Evolutionary conservation across 225 moss, liverwort and hornwort species (phyloP).

Genomic region (Pseudisothecium myosuroides): DNA sequence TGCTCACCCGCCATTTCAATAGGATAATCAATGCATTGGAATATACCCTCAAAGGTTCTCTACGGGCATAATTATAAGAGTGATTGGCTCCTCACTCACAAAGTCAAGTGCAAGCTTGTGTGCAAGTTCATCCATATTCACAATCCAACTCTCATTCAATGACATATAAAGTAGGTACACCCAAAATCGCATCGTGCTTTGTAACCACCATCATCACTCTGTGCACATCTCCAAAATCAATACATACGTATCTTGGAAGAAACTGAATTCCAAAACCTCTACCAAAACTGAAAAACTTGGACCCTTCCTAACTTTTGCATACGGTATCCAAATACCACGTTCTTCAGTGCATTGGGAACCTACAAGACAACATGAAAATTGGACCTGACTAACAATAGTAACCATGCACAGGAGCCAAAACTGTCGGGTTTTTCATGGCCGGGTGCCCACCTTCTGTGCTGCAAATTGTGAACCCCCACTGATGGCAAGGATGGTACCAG

Average conservation of each 20-base stretch:
- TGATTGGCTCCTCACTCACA: neutral
- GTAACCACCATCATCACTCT: rapidly evolving
- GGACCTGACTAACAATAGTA: neutral
- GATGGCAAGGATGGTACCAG: neutral
- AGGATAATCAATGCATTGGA: neutral
- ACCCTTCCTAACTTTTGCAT: neutral
- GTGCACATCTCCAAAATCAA: neutral
- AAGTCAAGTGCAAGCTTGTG: neutral
- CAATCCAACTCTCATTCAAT: neutral
- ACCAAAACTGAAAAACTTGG: neutral
- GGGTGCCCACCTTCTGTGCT: neutral
- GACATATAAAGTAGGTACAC: neutral
- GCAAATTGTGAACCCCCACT: neutral
- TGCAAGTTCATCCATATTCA: neutral
- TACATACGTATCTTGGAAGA: neutral
- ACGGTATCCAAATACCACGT: rapidly evolving
- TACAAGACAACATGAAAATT: neutral
- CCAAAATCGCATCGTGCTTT: rapidly evolving
- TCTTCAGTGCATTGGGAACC: neutral
- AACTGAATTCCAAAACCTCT: too few relatives aligned
- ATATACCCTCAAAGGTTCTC: neutral
- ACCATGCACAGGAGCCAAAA: neutral
- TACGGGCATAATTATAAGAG: neutral
- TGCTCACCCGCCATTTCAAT: neutral
- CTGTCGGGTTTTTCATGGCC: too few relatives aligned